Percentiles rank a stretch among this genome's conserved stretches.
Evolutionary conservation across 352 stramenopile species (phyloP).

Genomic region (Phytophthora kernoviae): DNA sequence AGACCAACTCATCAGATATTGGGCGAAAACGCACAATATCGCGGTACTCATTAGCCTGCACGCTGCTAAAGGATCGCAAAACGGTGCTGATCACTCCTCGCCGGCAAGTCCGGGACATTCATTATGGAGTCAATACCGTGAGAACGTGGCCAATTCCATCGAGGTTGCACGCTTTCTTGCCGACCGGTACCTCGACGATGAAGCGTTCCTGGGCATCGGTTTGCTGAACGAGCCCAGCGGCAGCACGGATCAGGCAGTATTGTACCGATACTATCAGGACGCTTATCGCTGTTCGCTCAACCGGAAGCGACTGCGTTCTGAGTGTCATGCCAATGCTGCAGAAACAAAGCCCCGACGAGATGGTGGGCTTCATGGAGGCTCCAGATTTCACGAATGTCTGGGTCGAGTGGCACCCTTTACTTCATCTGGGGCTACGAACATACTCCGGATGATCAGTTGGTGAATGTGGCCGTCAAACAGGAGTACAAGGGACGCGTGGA

Average conservation of each 20-base stretch:
- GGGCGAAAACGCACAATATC: constrained; percentile 56
- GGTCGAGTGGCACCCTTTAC: constrained; percentile 84
- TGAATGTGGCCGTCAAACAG: constrained; percentile 40
- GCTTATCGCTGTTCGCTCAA: constrained; percentile 65
- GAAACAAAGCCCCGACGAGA: constrained; percentile 59
- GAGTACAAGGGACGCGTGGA: constrained; percentile 33
- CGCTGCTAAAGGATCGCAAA: constrained; percentile 59
- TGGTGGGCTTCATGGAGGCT: constrained; percentile 60
- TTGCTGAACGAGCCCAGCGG: constrained; percentile 73
- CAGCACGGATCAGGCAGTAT: constrained; percentile 43
- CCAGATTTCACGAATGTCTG: constrained; percentile 73
- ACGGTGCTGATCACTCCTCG: constrained; percentile 47
- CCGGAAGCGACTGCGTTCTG: constrained; percentile 70
- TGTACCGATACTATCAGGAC: constrained; percentile 81
- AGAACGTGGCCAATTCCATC: constrained; percentile 68
- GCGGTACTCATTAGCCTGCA: constrained; percentile 60
- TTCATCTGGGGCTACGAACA: constrained; percentile 83
- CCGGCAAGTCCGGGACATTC: constrained; percentile 44
- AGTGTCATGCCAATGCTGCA: constrained; percentile 63
- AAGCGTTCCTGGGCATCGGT: constrained; percentile 73
- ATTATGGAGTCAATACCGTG: constrained; percentile 57
- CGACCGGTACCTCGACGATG: constrained; percentile 61
- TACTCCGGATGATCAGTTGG: constrained; percentile 47
- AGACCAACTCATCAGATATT: constrained; percentile 51
- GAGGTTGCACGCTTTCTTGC: constrained; percentile 62